These are phyloP conservation scores for Pseudonitzschia pungens DNA, from an alignment of 108 stramenopile genomes.

Conservation along the genomic window DNA sequence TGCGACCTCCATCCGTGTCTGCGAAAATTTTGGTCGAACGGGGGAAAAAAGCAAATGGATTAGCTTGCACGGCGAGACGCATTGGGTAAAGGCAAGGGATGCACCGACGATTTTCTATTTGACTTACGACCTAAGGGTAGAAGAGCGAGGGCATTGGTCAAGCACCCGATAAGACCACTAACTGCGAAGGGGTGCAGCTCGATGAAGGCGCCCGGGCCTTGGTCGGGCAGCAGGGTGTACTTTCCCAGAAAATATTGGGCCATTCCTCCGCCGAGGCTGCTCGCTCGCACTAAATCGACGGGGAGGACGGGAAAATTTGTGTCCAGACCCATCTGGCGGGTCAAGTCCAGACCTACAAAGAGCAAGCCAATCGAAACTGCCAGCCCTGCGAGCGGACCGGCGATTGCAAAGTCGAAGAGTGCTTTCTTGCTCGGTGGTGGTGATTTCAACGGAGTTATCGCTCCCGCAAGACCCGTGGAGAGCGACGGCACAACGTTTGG, in stretches of 20 bases:
- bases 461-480: slow-evolving; percentile 51
- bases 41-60: slow-evolving; percentile 24
- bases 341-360: slow-evolving; percentile 55
- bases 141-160: slow-evolving; percentile 69
- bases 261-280: slow-evolving; percentile 65
- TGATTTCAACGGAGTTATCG: slow-evolving; percentile 55
- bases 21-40: slow-evolving; percentile 1
- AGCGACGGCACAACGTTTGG: slow-evolving; percentile 47
- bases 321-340: slow-evolving; percentile 18
- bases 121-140: slow-evolving; percentile 68
- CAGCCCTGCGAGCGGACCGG: slow-evolving; percentile 66
- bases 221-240: slow-evolving; percentile 40
- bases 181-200: slow-evolving; percentile 79
- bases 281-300: slow-evolving; percentile 53
- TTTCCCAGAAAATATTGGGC: slow-evolving; percentile 45
- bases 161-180: slow-evolving; percentile 66
- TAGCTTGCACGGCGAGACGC: not conserved
- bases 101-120: not conserved
- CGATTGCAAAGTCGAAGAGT: slow-evolving; percentile 76
- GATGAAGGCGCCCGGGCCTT: slow-evolving; percentile 52
- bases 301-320: slow-evolving; percentile 55
- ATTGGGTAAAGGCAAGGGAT: not conserved
- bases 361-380: slow-evolving; percentile 52
- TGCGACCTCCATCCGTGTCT: slow-evolving; percentile 81
- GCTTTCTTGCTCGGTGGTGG: slow-evolving; percentile 56